A percentile compares a stretch with the other conserved stretches of the same genome.
Conservation (phyloP, 2,329 filamentous ascomycete genomes). For the Zalaria sp. region DNA sequence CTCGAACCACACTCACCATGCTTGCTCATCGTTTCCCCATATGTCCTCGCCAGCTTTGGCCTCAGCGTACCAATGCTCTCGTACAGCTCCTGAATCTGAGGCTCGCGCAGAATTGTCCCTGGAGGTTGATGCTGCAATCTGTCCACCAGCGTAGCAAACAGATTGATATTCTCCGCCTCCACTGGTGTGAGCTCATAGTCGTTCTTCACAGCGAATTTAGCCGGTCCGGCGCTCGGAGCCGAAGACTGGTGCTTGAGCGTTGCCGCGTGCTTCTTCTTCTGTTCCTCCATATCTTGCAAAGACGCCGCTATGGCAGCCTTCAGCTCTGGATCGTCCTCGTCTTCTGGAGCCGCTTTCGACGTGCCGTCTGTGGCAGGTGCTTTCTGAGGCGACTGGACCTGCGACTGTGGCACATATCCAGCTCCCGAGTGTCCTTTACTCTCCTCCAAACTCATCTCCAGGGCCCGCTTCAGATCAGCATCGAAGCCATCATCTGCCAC, state of each 20-base stretch:
- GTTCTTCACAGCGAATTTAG: constrained; percentile 57
- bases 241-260: constrained; percentile 59
- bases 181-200: constrained; percentile 89
- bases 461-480: constrained; percentile 80
- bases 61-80: constrained; percentile 89
- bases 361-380: constrained; percentile 18
- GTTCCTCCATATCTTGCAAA: constrained; percentile 91
- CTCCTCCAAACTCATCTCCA: constrained; percentile 96
- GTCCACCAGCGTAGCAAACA: constrained; percentile 89
- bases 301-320: constrained; percentile 94
- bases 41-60: constrained; percentile 86
- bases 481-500: constrained; percentile 77
- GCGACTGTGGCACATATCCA: constrained; percentile 54
- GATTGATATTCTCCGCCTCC: constrained; percentile 93
- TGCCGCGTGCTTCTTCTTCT: constrained; percentile 81
- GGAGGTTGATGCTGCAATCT: constrained; percentile 88
- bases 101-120: constrained; percentile 89
- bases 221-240: constrained; percentile 32
- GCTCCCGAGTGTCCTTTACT: constrained; percentile 52
- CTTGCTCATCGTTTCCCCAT: constrained; percentile 99
- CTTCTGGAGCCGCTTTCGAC: constrained; percentile 25
- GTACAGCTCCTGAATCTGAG: constrained; percentile 95
- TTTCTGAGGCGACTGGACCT: constrained; percentile 24
- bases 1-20: constrained; percentile 49
- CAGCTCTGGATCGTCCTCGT: constrained; percentile 80